phyloP scores from a whole-genome alignment of 495 filamentous ascomycete genomes.

The Hypoxylon crocopeplum region DNA sequence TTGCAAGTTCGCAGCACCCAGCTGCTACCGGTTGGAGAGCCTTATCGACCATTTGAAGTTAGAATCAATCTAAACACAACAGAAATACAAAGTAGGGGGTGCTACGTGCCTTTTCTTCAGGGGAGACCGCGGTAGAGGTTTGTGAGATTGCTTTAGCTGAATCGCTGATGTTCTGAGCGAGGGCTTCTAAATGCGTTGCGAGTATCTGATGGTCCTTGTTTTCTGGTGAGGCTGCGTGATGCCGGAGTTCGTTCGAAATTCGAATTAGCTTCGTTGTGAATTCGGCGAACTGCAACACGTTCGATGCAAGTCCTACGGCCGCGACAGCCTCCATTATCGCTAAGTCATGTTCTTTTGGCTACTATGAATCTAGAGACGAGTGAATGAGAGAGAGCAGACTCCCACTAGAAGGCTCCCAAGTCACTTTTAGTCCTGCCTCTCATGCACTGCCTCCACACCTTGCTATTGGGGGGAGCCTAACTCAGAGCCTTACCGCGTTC shows the following conservation, averaged over 20 bases:
- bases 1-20: conserved; percentile 1
- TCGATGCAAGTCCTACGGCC: conserved; percentile 22
- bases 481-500: too few relatives aligned
- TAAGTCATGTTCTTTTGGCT: too few relatives aligned
- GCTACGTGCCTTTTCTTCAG: neutral
- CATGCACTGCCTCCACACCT: neutral
- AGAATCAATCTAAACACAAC: too few relatives aligned
- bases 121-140: neutral
- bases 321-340: neutral
- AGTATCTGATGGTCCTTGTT: neutral
- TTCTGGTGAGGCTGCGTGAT: neutral
- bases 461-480: too few relatives aligned
- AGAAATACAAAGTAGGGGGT: too few relatives aligned
- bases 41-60: conserved; percentile 4
- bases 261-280: conserved; percentile 10
- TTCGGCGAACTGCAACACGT: conserved; percentile 25
- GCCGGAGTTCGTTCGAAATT: neutral
- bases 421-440: neutral
- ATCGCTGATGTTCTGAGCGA: neutral
- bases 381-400: neutral
- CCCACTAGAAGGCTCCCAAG: neutral
- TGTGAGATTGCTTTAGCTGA: neutral
- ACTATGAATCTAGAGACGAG: neutral
- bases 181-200: neutral
- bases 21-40: conserved; percentile 1